Base-by-base conservation (phyloP, 306 rosid species). In the Quillaja saponaria region DNA sequence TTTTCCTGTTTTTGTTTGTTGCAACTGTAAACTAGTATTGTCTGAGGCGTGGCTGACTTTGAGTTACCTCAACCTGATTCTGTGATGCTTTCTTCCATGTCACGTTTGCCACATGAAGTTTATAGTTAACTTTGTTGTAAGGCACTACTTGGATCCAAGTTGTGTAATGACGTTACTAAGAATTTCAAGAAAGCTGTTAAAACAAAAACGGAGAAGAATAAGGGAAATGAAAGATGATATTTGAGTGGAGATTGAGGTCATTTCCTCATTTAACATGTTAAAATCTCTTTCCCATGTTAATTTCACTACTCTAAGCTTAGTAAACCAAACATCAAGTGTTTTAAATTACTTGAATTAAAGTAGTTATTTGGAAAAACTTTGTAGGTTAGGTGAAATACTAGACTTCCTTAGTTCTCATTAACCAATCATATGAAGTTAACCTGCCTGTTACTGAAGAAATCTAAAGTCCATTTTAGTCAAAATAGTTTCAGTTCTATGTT, bases 21-120 rank as follows among this genome's bases (percentile, higher is more conserved):
- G 3, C 31, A 25, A 25, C 31, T 25, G 31, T 25, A 25, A 25
- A 25, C 3, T 25, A 25, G 31, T 25, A 1, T 25, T 25, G 31
- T 25, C 31, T 25, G 31, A 25, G 31, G 2, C 4, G 31, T 25
- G 31, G 31, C 3, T 25, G 31, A 25, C 31, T 25, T 49, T 54
- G 25, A 35, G 51, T 47, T 47, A 44, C 20, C 9, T 28, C 61
- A 69, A 74, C 52, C 52, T 14, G 38, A 35, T 54, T 28, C 15
- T 47, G 14, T 45, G 17, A 60, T 58, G 63, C 13, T 46, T 41
- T 52, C 60, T n/a, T 54, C 55, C 28, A 64, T 58, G 37, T 49
- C 33, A 50, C 50, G 37, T 55, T 63, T 62, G 31, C 33, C 4
- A 49, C 68, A 61, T 49, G 38, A 54, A 20, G 31, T 25, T 25